Evolutionary conservation across 495 filamentous ascomycete species (phyloP), one percentile per base, ranked within the genome.

Genomic region (Aspergillus taichungensis): DNA sequence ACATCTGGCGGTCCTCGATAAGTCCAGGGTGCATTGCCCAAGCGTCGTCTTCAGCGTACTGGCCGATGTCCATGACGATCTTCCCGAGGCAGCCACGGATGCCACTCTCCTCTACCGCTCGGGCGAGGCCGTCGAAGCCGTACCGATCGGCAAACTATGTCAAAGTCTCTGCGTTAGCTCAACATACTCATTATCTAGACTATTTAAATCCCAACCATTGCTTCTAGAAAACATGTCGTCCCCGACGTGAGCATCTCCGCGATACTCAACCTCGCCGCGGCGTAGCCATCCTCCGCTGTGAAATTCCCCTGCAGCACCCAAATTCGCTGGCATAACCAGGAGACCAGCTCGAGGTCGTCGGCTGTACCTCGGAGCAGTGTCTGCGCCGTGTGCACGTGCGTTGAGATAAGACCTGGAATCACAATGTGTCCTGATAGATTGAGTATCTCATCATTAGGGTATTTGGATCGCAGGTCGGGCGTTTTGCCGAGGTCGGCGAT

Each of bases 21-120:
- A 74, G 52, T 6, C 71, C 71, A 0, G 69, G 68, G 53, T 74
- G 67, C 70, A 73, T 73, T 5, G 68, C 67, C 69, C 69, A 73
- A 3, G 65, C 64, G 14, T 68, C 56, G 35, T 73, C 68, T 47
- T 66, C 48, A 3, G 69, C 68, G 44, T 73, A 72, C 6, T 53
- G 66, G 6, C 54, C 60, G 33, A 60, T 63, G 14, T 65, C 56
- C 58, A 65, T 65, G 33, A 65, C 64, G 27, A 67, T 65, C 34
- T 67, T 65, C 8, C 64, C 70, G 45, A 75, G 47, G 51, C 72
- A 75, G 8, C 67, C 71, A 7, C 72, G 57, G 13, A 75, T 73
- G 0, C 71, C 71, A 34, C 61, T 71, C 33, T 75, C 68, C 29
- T 68, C 63, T 0, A 75, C 71, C 0, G 68, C 71, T 6, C 53